phyloP scores from a whole-genome alignment of 805 yeast genomes.

The Kodamaea neixiangensis region DNA sequence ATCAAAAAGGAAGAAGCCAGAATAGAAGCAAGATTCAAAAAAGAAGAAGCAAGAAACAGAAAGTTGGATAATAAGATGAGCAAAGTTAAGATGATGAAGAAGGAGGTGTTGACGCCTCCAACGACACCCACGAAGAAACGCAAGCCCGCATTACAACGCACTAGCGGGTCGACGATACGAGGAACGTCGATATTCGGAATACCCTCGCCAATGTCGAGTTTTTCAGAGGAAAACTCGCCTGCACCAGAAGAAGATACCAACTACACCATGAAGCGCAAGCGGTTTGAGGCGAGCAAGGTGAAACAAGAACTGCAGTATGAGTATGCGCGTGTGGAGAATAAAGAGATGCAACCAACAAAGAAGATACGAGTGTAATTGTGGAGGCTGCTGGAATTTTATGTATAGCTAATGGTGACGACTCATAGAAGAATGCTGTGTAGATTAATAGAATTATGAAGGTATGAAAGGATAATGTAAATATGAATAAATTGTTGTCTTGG shows the following conservation, averaged over 20 bases:
- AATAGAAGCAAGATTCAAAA: constrained; percentile 1
- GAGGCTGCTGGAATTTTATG: neutral
- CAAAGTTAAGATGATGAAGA: constrained; percentile 1
- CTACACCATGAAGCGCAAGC: neutral
- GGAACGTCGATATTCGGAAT: constrained; percentile 16
- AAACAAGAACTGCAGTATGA: neutral
- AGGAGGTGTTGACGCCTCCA: constrained; percentile 33
- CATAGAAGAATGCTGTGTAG: no score
- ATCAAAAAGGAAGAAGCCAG: constrained; percentile 3
- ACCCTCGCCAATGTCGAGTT: constrained; percentile 40
- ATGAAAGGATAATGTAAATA: no score
- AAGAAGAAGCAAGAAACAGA: neutral
- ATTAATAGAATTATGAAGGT: no score
- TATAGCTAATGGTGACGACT: neutral
- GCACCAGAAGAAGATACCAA: constrained; percentile 1
- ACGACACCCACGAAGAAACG: constrained; percentile 32
- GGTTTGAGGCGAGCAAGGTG: neutral
- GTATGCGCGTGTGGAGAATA: neutral
- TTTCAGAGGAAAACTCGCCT: constrained; percentile 18
- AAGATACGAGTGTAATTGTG: constrained; percentile 1
- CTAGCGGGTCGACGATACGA: constrained; percentile 19
- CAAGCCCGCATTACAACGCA: constrained; percentile 18
- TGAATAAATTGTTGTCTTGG: no score
- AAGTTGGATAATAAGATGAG: constrained; percentile 8
- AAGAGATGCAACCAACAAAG: neutral